phyloP scores from a whole-genome alignment of 305 asterid genomes.

The Rubia peregrina region DNA sequence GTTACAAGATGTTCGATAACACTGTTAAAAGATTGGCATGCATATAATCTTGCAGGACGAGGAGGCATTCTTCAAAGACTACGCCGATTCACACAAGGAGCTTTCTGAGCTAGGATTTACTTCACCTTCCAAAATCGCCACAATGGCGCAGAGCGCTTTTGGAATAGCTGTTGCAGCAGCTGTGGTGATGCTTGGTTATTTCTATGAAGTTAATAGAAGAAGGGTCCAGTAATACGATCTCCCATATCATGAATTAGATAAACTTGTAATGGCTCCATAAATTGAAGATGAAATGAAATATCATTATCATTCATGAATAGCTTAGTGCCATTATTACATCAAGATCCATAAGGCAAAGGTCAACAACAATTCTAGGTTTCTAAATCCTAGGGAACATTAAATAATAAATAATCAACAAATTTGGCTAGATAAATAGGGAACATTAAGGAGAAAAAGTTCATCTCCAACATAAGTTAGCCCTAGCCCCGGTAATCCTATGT shows the following conservation, averaged over 20 bases:
- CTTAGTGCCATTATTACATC: constrained; percentile 14
- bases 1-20: neutral
- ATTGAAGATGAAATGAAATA: neutral
- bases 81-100: constrained; percentile 74
- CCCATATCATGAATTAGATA: neutral
- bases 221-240: constrained; percentile 16
- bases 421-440: constrained; percentile 10
- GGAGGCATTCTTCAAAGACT: constrained; percentile 76
- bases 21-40: neutral
- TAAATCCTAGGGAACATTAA: neutral
- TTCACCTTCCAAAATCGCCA: constrained; percentile 25
- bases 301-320: neutral
- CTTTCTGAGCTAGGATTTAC: constrained; percentile 78
- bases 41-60: constrained; percentile 41
- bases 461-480: constrained; percentile 37
- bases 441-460: constrained; percentile 63
- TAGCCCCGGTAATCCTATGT: neutral
- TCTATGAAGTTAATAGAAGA: constrained; percentile 37
- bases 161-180: constrained; percentile 46
- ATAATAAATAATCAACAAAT: neutral
- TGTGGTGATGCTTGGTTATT: constrained; percentile 46
- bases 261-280: no score
- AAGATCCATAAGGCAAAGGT: constrained; percentile 3
- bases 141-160: constrained; percentile 23
- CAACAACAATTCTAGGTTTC: neutral